phyloP scores from a whole-genome alignment of 495 filamentous ascomycete species.

The Articulospora tetracladia region DNA sequence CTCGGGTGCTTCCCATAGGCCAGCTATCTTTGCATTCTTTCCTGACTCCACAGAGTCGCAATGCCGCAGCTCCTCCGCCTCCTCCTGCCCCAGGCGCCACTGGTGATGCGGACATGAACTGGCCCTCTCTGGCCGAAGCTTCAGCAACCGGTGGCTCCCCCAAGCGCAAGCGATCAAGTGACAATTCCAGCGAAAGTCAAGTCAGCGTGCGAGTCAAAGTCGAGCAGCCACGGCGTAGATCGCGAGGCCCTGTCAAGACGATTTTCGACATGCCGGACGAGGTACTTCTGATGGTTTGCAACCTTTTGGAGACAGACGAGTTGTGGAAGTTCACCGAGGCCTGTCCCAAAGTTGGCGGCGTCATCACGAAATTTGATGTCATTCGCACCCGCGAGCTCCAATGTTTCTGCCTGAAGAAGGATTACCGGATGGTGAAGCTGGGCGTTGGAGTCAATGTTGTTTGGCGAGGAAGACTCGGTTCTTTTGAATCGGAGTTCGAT shows the following conservation, averaged over 20 bases:
- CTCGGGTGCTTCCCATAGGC: neutral
- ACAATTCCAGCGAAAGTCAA: neutral
- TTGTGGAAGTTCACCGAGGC: conserved; percentile 35
- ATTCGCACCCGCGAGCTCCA: conserved; percentile 44
- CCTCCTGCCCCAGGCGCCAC: neutral
- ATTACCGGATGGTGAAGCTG: conserved; percentile 33
- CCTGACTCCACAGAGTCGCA: neutral
- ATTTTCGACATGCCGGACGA: conserved; percentile 33
- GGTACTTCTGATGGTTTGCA: conserved; percentile 35
- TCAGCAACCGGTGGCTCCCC: neutral
- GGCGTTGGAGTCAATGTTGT: conserved; percentile 41
- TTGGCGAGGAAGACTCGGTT: neutral
- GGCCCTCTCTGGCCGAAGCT: neutral
- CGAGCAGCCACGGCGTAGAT: neutral
- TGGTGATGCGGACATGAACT: neutral
- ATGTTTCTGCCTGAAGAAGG: conserved; percentile 46
- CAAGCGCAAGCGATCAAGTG: neutral
- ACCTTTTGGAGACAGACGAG: conserved; percentile 33
- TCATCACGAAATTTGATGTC: conserved; percentile 36
- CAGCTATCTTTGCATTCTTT: neutral
- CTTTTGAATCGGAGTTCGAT: conserved; percentile 43
- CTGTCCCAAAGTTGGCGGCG: conserved; percentile 30
- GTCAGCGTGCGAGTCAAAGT: neutral
- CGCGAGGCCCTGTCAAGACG: neutral
- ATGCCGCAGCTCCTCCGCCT: neutral